Evolutionary conservation across 345 rosid genomes (phyloP), one percentile per base, ranked within the genome.

Genomic region (Arabidopsis suecica): DNA sequence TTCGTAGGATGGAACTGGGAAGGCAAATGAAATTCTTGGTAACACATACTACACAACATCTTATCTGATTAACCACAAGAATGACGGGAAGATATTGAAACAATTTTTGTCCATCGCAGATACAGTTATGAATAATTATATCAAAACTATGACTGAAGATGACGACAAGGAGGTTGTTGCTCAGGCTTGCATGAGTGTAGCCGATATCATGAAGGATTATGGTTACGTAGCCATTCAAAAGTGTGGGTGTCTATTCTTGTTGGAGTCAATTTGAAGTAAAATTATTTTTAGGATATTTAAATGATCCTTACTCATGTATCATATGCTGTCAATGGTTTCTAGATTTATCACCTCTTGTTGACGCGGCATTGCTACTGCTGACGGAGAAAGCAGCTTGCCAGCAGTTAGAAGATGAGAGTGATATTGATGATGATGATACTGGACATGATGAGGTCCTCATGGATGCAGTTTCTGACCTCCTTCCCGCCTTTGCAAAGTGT

Each of bases 111-210:
- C 72, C 42, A 16, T 51, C 69, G 72, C 88, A 93, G 98, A 91
- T 83, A 84, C 73, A 28, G 90, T 89, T 75, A 91, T 96, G 89
- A 85, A 85, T 65, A 84, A 85, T 62, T 91, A 83, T 81, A 83
- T 91, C 78, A 93, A 88, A 80, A 79, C 88, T 56, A 93, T 96
- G 95, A 82, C 85, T 41, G 93, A 89, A 16, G 99, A 93, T 87
- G 97, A 89, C 47, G 98, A 96, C 86, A 96, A 89, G 85, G 98
- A 91, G 83, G 98, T 93, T 50, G 99, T 96, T 70, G 96, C 98
- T 69, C 89, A 93, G 82, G 95, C 93, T 82, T 96, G 98, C 84
- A 86, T 84, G 83, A 88, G 91, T 73, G 65, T 87, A 69, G 96
- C 90, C 49, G 98, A 93, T 71, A 93, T 93, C 61, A 74, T 85